Evolutionary conservation across 2,329 filamentous ascomycete species (phyloP).

Genomic region (Malbranchea cinnamomea): DNA sequence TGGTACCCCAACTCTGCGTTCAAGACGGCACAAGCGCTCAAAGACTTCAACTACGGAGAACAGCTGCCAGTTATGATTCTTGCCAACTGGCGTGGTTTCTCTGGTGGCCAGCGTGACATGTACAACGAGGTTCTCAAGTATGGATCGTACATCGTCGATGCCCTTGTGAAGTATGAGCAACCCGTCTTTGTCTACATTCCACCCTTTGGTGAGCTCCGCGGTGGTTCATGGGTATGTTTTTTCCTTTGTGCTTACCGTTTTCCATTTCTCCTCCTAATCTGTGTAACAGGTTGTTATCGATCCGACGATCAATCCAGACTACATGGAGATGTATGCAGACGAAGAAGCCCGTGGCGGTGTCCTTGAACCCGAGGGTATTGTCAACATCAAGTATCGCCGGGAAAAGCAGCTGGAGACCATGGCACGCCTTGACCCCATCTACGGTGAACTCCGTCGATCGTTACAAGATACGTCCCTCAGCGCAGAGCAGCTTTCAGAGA

Average conservation of each 20-base stretch:
- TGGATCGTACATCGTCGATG: conserved; percentile 96
- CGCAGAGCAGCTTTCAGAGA: conserved; percentile 57
- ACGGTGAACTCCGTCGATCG: conserved; percentile 70
- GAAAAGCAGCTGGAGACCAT: conserved; percentile 97
- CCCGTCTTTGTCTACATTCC: conserved; percentile 99
- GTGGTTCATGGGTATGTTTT: conserved; percentile 72
- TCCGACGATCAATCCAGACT: conserved; percentile 88
- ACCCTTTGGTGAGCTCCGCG: conserved; percentile 88
- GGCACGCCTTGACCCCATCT: conserved; percentile 77
- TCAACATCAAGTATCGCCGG: conserved; percentile 96
- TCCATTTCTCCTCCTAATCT: conserved; percentile 3
- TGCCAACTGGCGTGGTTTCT: conserved; percentile 99
- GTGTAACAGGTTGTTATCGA: conserved; percentile 70
- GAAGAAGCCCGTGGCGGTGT: conserved; percentile 91
- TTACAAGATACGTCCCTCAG: conserved; percentile 52
- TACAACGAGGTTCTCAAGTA: conserved; percentile 99
- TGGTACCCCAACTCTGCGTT: conserved; percentile 99
- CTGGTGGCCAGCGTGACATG: conserved; percentile 97
- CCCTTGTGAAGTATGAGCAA: conserved; percentile 95
- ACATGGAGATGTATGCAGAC: conserved; percentile 99
- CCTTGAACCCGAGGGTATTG: conserved; percentile 92
- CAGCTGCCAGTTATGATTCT: conserved; percentile 98
- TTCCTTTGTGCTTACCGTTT: neutral
- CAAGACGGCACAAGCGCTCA: conserved; percentile 98
- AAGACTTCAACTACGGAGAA: conserved; percentile 97